These are phyloP conservation scores for Lathyrus tuberosus DNA, from an alignment of 306 rosid species.

Conservation along the genomic window DNA sequence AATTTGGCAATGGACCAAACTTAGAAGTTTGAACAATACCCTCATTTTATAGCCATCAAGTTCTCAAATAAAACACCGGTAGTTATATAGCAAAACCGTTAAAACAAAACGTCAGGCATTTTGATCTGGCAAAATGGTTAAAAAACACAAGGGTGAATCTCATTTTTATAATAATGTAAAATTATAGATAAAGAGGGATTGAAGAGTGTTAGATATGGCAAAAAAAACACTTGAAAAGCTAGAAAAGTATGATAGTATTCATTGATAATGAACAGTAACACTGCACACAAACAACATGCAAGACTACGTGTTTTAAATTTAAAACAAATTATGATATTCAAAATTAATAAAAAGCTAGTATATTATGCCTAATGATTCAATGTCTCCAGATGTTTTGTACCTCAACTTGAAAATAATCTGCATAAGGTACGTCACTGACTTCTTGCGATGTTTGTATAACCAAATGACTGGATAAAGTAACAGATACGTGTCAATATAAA, in stretches of 20 bases:
- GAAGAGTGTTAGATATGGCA: not conserved
- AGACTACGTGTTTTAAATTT: conserved; percentile 15
- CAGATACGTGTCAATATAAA: conserved; percentile 42
- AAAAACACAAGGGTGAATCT: not conserved
- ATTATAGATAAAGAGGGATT: not conserved
- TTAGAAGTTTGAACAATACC: conserved; percentile 1
- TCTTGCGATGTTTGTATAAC: conserved; percentile 90
- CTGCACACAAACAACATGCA: conserved; percentile 1
- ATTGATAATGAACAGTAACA: not conserved
- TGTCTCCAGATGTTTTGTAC: conserved; percentile 50
- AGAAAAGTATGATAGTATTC: not conserved
- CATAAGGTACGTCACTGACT: conserved; percentile 83
- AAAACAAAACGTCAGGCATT: not conserved
- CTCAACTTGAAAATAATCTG: conserved; percentile 92
- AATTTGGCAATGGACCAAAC: not conserved
- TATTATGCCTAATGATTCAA: conserved; percentile 16
- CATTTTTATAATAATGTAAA: not conserved
- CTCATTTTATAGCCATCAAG: not conserved
- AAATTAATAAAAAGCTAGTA: conserved; percentile 29
- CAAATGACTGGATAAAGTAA: conserved; percentile 70
- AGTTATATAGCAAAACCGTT: not conserved
- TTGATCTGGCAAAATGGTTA: not conserved
- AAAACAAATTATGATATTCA: not conserved
- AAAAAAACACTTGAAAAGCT: not conserved
- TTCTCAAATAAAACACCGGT: not conserved